These are phyloP conservation scores for Candida andamanensis DNA, from an alignment of 805 yeast species.

Conservation along the genomic window DNA sequence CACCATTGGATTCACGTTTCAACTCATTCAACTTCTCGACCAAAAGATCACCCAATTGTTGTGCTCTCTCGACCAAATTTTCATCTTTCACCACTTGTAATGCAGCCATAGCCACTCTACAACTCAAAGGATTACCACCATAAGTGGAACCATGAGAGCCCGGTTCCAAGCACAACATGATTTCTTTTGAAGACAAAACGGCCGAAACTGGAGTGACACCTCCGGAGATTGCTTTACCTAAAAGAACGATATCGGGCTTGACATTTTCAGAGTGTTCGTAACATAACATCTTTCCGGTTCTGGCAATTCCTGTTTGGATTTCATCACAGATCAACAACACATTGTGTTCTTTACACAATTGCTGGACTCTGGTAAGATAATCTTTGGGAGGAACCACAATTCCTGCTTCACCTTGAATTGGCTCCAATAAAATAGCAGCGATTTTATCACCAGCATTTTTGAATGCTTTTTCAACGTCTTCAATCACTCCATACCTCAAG, in stretches of 20 bases:
- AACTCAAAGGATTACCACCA: constrained; percentile 96
- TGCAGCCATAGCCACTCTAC: constrained; percentile 91
- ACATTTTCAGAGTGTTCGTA: constrained; percentile 75
- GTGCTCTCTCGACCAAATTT: constrained; percentile 74
- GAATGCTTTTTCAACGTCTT: constrained; percentile 80
- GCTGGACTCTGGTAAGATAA: constrained; percentile 69
- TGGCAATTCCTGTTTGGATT: constrained; percentile 95
- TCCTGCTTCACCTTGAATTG: constrained; percentile 98
- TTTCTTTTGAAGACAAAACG: constrained; percentile 82
- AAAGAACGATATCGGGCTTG: constrained; percentile 82
- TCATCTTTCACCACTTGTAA: constrained; percentile 86
- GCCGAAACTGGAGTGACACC: constrained; percentile 93
- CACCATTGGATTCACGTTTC: constrained; percentile 46
- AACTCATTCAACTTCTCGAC: constrained; percentile 52
- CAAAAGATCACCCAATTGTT: constrained; percentile 63
- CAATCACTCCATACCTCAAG: constrained; percentile 78
- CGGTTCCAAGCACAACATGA: constrained; percentile 85
- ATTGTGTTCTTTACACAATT: constrained; percentile 74
- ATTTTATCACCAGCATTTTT: constrained; percentile 78
- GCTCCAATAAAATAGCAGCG: constrained; percentile 89
- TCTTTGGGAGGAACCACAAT: constrained; percentile 88
- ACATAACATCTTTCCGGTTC: constrained; percentile 93
- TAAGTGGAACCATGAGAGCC: constrained; percentile 98
- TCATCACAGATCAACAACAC: constrained; percentile 92
- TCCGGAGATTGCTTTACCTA: constrained; percentile 95